These are phyloP conservation scores for Diphasiastrum complanatum DNA, from an alignment of 83 land plant species.

Conservation along the genomic window DNA sequence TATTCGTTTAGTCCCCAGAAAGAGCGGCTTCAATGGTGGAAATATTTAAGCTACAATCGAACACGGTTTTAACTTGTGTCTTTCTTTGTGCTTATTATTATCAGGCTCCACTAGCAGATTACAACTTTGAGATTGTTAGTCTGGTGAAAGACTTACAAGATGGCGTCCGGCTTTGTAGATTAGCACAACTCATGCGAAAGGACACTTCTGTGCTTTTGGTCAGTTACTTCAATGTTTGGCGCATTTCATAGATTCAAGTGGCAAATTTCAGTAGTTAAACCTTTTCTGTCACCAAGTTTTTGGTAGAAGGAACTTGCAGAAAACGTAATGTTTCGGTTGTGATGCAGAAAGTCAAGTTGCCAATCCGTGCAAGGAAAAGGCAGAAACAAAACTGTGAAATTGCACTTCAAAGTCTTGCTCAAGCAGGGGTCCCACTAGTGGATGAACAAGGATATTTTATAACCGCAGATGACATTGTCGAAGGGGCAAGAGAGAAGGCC, in stretches of 20 bases:
- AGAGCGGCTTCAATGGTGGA: too few species aligned
- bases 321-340: too few species aligned
- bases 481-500: constrained; percentile 49
- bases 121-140: constrained; percentile 49
- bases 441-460: constrained; percentile 48
- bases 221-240: constrained; percentile 1
- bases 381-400: constrained; percentile 51
- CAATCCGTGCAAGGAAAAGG: constrained; percentile 53
- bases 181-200: constrained; percentile 53
- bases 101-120: constrained; percentile 59
- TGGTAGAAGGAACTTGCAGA: too few species aligned
- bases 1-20: too few species aligned
- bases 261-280: too few species aligned
- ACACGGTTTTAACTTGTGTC: too few species aligned
- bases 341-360: constrained; percentile 64
- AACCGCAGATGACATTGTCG: constrained; percentile 53
- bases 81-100: background rate
- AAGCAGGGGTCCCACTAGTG: constrained; percentile 53
- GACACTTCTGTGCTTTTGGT: constrained; percentile 65
- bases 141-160: constrained; percentile 72
- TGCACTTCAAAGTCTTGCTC: constrained; percentile 53
- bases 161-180: constrained; percentile 72
- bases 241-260: background rate
- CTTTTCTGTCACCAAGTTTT: too few species aligned
- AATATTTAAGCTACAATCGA: too few species aligned